Evolutionary conservation across 2,329 filamentous ascomycete species (phyloP), one percentile per base, ranked within the genome.

Genomic region (Pleomassaria siparia): DNA sequence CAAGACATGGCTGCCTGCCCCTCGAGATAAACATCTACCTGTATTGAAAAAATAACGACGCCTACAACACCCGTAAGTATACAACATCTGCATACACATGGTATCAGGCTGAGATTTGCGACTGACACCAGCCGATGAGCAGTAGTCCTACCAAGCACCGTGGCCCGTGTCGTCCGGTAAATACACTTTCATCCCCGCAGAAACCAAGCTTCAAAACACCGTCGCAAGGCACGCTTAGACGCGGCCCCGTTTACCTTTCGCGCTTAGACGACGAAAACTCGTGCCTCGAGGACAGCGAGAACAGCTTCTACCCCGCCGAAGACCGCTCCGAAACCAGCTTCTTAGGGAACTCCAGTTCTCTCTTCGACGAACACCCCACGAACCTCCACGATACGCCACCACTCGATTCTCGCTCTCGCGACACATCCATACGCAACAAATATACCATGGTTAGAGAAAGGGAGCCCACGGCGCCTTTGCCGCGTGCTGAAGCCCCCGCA

Each of bases 391-490:
- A 44, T 25, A 53, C 49, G 20, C 53, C 46, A 22, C 49, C 46
- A n/a, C 48, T 40, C 29, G 24, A 39, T 10, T 24, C 33, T 37
- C 28, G 39, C 6, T 8, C 40, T 26, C 35, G 32, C 40, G 32
- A 43, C 25, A 37, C 46, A 29, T 15, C 44, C 37, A 33, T 30
- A 47, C 25, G 40, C 39, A 40, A 47, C 26, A 25, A 45, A 36
- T 18, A 21, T 53, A 74, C 54, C 16, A 81, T 81, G 76, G 78
- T 79, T 10, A 74, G 75, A 55, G 77, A 81, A 70, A 72, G 77
- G 50, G 75, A 76, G 48, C 74, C 75, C 40, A 64, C 67, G 15
- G 71, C 69, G 51, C 62, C 64, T 12, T 67, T 67, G 41, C 63
- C 73, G 24, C 64, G 67, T 28, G 43, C 63, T 15, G 62, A 60